These are phyloP conservation scores for Monilinia aucupariae DNA, from an alignment of 2,329 filamentous ascomycete genomes.

Conservation along the genomic window DNA sequence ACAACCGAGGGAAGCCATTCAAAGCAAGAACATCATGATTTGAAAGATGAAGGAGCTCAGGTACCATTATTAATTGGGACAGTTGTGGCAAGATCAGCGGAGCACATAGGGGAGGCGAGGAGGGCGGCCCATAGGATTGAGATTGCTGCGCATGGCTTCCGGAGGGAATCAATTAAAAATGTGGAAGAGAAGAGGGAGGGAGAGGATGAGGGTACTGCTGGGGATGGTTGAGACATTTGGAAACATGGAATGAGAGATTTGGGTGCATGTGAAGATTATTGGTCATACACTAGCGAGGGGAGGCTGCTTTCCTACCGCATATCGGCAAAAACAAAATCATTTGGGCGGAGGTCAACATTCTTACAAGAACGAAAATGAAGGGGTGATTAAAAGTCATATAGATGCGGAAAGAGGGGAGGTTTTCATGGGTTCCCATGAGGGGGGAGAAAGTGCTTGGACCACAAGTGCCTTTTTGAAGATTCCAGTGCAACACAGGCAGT, in stretches of 20 bases:
- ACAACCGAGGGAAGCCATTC: conserved; percentile 19
- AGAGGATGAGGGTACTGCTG: not conserved
- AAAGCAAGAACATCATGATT: conserved; percentile 14
- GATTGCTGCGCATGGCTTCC: conserved; percentile 49
- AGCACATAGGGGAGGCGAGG: conserved; percentile 47
- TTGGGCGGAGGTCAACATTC: not conserved
- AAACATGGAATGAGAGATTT: not conserved
- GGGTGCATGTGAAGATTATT: not conserved
- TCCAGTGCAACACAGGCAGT: conserved; percentile 5
- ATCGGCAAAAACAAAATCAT: not conserved
- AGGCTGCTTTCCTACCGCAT: conserved; percentile 1
- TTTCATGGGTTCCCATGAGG: not conserved
- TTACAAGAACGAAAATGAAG: not conserved
- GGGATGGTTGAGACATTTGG: conserved; percentile 8
- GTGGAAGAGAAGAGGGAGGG: not conserved
- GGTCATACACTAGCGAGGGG: conserved; percentile 1
- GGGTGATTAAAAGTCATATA: conserved; percentile 4
- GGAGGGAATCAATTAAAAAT: conserved; percentile 45
- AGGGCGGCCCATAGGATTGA: conserved; percentile 50
- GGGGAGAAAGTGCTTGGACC: conserved; percentile 1
- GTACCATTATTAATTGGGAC: conserved; percentile 49
- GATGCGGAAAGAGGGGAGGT: conserved; percentile 7
- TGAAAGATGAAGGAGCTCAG: conserved; percentile 15
- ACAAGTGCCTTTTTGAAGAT: not conserved
- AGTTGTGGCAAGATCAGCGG: conserved; percentile 47